Base-by-base conservation (phyloP, 176 grass and related monocot species). In the Pontederia crassipes region DNA sequence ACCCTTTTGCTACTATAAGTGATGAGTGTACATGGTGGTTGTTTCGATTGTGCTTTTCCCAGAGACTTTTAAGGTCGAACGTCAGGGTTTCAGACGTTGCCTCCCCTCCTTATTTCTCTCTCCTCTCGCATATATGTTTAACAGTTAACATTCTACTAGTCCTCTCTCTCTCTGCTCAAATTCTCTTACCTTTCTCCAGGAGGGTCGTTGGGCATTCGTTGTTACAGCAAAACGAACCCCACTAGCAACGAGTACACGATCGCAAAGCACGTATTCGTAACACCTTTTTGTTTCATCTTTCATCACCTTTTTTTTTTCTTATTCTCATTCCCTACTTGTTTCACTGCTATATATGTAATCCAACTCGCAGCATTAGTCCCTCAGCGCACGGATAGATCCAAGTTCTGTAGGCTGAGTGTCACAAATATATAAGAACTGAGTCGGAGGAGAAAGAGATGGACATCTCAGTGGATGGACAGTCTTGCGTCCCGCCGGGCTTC, bases 401-500 rank as follows among this genome's bases (percentile, higher is more conserved):
- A 24, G 20, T 24, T 24, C 20, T 24, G 20, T 24, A 24, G 20
- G 20, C 20, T 24, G 20, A n/a, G n/a, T n/a, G 52, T 64, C 68
- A 8, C 55, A 63, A 29, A 46, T 73, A 63, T 16, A 10, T 35
- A 49, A 40, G 9, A 66, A 57, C 28, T 8, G 17, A 68, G 17
- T 68, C 65, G 20, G 20, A 24, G 20, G 20, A 24, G 20, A 28
- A 66, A 17, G 48, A n/a, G 4, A 93, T 95, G 89, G 85, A 82
- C 85, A 95, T 95, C 63, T 83, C 76, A 18, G 85, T 95, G 79
- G 86, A 95, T 62, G 89, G 89, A 17, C 85, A 89, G 77, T 86
- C 89, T 0, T 73, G 62, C 69, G 85, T 95, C 53, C 89, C 89
- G 26, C 89, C 89, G 45, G 89, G 89, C 14, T 95, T 95, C 74